These are phyloP conservation scores for Nemania diffusa DNA, from an alignment of 2,329 filamentous ascomycete genomes.

Conservation along the genomic window DNA sequence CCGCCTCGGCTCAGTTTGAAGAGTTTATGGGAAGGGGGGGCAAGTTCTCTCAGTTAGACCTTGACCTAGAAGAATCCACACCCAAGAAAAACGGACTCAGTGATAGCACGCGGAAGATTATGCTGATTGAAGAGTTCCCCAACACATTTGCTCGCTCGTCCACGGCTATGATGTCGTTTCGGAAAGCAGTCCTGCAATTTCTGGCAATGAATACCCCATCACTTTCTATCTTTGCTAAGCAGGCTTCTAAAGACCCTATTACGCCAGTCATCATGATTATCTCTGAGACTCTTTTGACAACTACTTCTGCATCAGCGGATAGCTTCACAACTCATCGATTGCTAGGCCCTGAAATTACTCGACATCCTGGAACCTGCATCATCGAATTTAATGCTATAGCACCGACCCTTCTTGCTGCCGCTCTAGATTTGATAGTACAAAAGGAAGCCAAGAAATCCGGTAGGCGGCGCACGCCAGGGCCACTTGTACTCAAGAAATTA, in stretches of 20 bases:
- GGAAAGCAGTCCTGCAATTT: constrained; percentile 78
- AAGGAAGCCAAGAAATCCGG: constrained; percentile 87
- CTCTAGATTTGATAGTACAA: constrained; percentile 80
- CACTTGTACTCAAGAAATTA: constrained; percentile 79
- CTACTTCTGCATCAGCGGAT: constrained; percentile 84
- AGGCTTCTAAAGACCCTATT: constrained; percentile 57
- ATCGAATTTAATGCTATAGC: constrained; percentile 96
- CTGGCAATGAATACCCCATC: constrained; percentile 74
- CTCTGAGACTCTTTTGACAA: constrained; percentile 88
- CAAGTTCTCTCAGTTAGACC: constrained; percentile 78
- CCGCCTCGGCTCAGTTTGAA: constrained; percentile 84
- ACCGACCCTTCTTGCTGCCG: constrained; percentile 84
- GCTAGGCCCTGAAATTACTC: constrained; percentile 84
- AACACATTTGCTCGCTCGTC: constrained; percentile 77
- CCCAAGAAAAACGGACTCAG: constrained; percentile 28
- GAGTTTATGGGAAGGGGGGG: constrained; percentile 88
- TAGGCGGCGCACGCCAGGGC: constrained; percentile 78
- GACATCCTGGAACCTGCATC: constrained; percentile 79
- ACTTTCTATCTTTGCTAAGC: constrained; percentile 58
- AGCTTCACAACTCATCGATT: constrained; percentile 93
- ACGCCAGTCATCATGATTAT: constrained; percentile 88
- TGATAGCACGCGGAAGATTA: constrained; percentile 61
- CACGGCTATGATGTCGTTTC: constrained; percentile 73
- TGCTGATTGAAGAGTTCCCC: constrained; percentile 85
- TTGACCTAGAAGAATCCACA: constrained; percentile 44